Conservation (phyloP, 371 early-diverging fungal species). For the Capillidium heterosporum region DNA sequence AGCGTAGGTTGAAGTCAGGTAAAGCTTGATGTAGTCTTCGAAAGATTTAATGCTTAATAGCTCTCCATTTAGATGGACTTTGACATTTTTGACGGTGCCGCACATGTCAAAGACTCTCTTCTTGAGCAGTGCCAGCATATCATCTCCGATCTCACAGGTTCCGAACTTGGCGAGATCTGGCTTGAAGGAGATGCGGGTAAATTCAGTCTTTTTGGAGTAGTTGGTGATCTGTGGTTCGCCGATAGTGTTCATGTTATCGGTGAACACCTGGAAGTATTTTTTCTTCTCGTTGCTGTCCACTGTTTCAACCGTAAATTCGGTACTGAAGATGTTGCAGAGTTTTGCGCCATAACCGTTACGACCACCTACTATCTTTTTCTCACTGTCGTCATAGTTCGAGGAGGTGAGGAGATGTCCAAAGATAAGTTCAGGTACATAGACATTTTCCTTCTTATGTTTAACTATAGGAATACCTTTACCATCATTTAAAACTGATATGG, state of each 20-base stretch:
- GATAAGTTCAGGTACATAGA: conserved; percentile 98
- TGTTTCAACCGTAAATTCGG: conserved; percentile 94
- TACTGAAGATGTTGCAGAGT: conserved; percentile 97
- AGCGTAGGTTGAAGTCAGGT: conserved; percentile 18
- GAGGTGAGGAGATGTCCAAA: conserved; percentile 98
- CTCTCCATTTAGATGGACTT: conserved; percentile 84
- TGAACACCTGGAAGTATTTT: conserved; percentile 69
- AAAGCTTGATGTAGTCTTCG: conserved; percentile 84
- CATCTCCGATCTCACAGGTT: conserved; percentile 78
- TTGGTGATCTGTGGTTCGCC: conserved; percentile 52
- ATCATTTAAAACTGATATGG: conserved; percentile 90
- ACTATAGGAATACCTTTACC: conserved; percentile 97
- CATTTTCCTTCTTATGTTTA: conserved; percentile 82
- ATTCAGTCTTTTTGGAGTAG: conserved; percentile 45
- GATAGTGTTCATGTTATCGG: conserved; percentile 71
- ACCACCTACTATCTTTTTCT: conserved; percentile 98
- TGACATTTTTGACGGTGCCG: conserved; percentile 75
- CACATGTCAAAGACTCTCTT: conserved; percentile 98
- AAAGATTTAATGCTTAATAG: conserved; percentile 73
- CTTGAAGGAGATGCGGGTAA: conserved; percentile 86
- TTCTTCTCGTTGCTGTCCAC: conserved; percentile 54
- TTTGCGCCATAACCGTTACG: conserved; percentile 99
- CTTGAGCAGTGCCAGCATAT: conserved; percentile 74
- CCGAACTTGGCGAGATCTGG: conserved; percentile 93
- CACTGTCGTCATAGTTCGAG: conserved; percentile 96